Evolutionary conservation across 2,329 filamentous ascomycete genomes (phyloP).

Genomic region (Exophiala xenobiotica): DNA sequence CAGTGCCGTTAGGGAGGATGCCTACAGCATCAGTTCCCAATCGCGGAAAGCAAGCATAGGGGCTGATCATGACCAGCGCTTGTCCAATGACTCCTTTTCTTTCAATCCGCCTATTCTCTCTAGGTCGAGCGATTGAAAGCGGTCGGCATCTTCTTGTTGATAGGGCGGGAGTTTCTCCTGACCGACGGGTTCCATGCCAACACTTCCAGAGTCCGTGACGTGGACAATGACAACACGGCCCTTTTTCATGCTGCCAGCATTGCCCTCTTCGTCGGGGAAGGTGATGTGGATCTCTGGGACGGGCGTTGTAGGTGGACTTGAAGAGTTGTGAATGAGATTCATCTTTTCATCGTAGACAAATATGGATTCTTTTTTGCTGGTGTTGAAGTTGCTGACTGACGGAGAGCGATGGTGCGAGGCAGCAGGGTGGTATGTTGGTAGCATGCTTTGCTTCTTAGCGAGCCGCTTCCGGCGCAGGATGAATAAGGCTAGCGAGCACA

Average conservation of each 20-base stretch:
- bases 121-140: slow-evolving; percentile 93
- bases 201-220: slow-evolving; percentile 78
- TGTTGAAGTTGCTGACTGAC: slow-evolving; percentile 53
- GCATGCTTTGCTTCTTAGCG: slow-evolving; percentile 50
- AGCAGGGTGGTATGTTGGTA: slow-evolving; percentile 67
- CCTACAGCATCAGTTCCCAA: not conserved
- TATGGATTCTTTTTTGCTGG: slow-evolving; percentile 65
- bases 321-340: slow-evolving; percentile 72
- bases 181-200: slow-evolving; percentile 81
- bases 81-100: slow-evolving; percentile 65
- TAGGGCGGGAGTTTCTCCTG: slow-evolving; percentile 80
- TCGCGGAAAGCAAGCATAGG: not conserved
- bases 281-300: slow-evolving; percentile 98
- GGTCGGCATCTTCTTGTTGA: slow-evolving; percentile 72
- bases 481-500: slow-evolving; percentile 67
- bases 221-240: slow-evolving; percentile 89
- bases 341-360: slow-evolving; percentile 78
- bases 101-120: slow-evolving; percentile 91
- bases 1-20: not conserved
- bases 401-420: slow-evolving; percentile 55
- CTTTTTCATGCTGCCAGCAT: slow-evolving; percentile 61
- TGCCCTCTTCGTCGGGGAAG: slow-evolving; percentile 90
- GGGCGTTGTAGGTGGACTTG: slow-evolving; percentile 73
- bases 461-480: slow-evolving; percentile 68
- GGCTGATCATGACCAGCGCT: slow-evolving; percentile 18